Evolutionary conservation across 352 stramenopile species (phyloP), one percentile per base, ranked within the genome.

Genomic region (Salisapilia sapeloensis): DNA sequence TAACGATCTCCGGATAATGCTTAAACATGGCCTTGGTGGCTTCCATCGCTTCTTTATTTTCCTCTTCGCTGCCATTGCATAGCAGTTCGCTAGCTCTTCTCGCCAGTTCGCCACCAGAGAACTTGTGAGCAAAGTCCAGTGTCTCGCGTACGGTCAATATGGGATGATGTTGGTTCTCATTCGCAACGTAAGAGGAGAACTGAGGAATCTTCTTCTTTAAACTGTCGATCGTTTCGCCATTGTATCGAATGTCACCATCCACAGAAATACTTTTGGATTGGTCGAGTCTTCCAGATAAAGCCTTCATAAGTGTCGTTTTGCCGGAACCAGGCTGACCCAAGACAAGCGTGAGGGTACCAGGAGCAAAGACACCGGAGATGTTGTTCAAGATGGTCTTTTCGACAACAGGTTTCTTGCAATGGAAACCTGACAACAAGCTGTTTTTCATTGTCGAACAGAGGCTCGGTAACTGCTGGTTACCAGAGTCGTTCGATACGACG

Each of bases 81-180:
- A 53, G 18, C 9, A 50, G 17, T 18, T 53, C 40, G 28, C 59
- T 24, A 0, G 27, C 40, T 3, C 33, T 38, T 12, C 40, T 24
- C 4, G 40, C 33, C 7, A 65, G 22, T 17, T 60, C 30, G 6
- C 40, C 43, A 3, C 51, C 53, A 24, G 40, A 60, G 29, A 50
- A 65, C 13, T 28, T 20, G 42, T 70, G 40, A 0, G 62, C 53
- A 34, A 70, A 77, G 30, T 57, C 32, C 1, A 75, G 44, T 17
- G 61, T 77, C 40, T 77, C 61, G 29, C 55, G 47, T 10, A 72
- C 60, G 0, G 60, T 70, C 9, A 76, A 39, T 6, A 38, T 60
- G 1, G 61, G 46, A 9, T 54, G 66, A 35, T 77, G 61, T 21
- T 61, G 56, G 37, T 75, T 60, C 0, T 27, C 42, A 33, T 78